Percentiles rank a stretch among this genome's conserved stretches.
phyloP scores from a whole-genome alignment of 441 rosid species.

The Arabidopsis hybrid region DNA sequence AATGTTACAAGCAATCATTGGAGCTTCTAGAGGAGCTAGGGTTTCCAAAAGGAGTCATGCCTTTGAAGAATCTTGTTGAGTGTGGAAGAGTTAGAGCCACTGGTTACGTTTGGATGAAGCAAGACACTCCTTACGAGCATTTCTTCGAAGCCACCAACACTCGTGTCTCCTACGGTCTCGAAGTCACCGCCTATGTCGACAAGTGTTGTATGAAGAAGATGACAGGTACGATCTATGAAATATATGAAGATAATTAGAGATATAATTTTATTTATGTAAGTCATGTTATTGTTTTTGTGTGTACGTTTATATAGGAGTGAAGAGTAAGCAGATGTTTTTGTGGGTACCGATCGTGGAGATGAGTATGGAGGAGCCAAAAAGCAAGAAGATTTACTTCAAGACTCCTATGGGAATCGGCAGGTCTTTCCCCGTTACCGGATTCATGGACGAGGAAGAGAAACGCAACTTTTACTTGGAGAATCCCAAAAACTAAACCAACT shows the following conservation, averaged over 20 bases:
- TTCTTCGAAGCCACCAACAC: constrained; percentile 67
- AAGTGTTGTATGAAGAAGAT: constrained; percentile 87
- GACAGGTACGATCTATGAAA: constrained; percentile 53
- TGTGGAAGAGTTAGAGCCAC: constrained; percentile 89
- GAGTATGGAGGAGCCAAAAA: constrained; percentile 65
- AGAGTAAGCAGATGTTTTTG: constrained; percentile 82
- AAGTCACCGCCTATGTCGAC: constrained; percentile 87
- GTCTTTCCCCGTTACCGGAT: constrained; percentile 74
- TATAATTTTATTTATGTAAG: background rate
- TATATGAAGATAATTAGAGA: background rate
- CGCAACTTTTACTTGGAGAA: constrained; percentile 52
- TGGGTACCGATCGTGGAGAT: constrained; percentile 93
- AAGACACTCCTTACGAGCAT: constrained; percentile 78
- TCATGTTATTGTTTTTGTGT: background rate
- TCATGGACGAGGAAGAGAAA: constrained; percentile 81
- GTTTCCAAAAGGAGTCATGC: constrained; percentile 91
- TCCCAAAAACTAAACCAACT: constrained; percentile 32
- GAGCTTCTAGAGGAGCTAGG: constrained; percentile 88
- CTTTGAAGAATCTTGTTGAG: constrained; percentile 77
- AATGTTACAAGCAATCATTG: constrained; percentile 65
- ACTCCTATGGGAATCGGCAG: constrained; percentile 95
- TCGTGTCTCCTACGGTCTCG: constrained; percentile 69
- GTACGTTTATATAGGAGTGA: constrained; percentile 44
- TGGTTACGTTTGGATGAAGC: constrained; percentile 97
- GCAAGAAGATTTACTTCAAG: constrained; percentile 68